A percentile compares a stretch with the other conserved stretches of the same genome.
Conservation (phyloP, 805 yeast genomes). For the Pichia cabralensis region DNA sequence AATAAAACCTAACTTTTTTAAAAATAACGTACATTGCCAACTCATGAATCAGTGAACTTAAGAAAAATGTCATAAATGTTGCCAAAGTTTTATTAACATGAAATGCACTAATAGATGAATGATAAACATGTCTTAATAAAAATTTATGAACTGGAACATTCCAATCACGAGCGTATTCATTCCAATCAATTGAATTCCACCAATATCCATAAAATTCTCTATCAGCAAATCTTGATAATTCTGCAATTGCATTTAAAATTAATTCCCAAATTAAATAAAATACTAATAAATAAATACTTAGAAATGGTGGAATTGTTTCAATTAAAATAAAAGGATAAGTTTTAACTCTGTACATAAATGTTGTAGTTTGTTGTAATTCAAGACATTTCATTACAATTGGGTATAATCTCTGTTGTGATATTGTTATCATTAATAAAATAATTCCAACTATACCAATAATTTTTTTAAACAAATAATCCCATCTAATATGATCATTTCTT, state of each 20-base stretch:
- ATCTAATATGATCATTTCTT: conserved; percentile 57
- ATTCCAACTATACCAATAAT: conserved; percentile 79
- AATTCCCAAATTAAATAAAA: conserved; percentile 95
- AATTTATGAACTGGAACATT: conserved; percentile 89
- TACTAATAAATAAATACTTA: conserved; percentile 61
- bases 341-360: conserved; percentile 34
- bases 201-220: conserved; percentile 91
- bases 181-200: conserved; percentile 97
- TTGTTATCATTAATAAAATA: conserved; percentile 67
- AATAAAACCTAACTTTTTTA: conserved; percentile 67
- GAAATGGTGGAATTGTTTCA: conserved; percentile 74
- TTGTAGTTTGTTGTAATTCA: conserved; percentile 35
- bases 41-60: conserved; percentile 83
- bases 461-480: conserved; percentile 60
- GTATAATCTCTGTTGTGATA: conserved; percentile 60
- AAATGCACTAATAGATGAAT: conserved; percentile 72
- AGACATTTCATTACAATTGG: conserved; percentile 61
- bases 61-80: conserved; percentile 63
- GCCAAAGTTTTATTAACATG: conserved; percentile 58
- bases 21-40: conserved; percentile 86
- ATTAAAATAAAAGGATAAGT: conserved; percentile 50
- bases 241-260: conserved; percentile 83
- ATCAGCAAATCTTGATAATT: conserved; percentile 77
- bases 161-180: conserved; percentile 90
- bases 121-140: conserved; percentile 86